phyloP scores from a whole-genome alignment of 1,139 yeast species.

The Eremothecium sinecaudum region DNA sequence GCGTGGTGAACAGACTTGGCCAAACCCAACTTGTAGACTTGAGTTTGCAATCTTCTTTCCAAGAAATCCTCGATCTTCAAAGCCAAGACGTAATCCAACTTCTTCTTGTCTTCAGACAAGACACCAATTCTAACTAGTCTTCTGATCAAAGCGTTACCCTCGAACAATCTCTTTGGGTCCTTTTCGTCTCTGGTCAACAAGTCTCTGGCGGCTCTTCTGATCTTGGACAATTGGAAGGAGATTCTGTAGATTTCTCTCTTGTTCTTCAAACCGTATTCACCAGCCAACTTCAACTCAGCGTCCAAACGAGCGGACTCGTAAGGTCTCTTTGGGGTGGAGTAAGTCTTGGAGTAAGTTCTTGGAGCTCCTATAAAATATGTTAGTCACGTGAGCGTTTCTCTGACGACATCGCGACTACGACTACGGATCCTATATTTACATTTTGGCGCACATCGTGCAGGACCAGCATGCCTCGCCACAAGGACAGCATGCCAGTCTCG shows the following conservation, averaged over 20 bases:
- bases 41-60: conserved; percentile 99
- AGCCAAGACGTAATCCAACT: conserved; percentile 99
- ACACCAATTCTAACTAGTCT: conserved; percentile 98
- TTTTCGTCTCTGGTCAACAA: conserved; percentile 99
- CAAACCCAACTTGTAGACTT: conserved; percentile 98
- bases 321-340: conserved; percentile 96
- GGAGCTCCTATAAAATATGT: conserved; percentile 61
- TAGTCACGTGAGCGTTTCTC: too few species aligned
- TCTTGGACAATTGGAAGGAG: conserved; percentile 97
- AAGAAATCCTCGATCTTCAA: conserved; percentile 97
- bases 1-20: conserved; percentile 99
- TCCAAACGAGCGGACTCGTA: conserved; percentile 99
- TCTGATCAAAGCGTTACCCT: conserved; percentile 99
- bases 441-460: too few species aligned
- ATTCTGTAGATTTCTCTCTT: conserved; percentile 99
- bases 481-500: too few species aligned
- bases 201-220: conserved; percentile 99
- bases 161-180: conserved; percentile 99
- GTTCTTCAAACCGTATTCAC: conserved; percentile 99
- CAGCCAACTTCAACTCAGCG: conserved; percentile 97
- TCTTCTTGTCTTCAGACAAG: conserved; percentile 98
- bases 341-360: conserved; percentile 98
- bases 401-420: too few species aligned
- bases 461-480: too few species aligned
- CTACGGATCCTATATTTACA: too few species aligned